Conservation (phyloP, 2,329 filamentous ascomycete species). For the Gliomastix tumulicola region DNA sequence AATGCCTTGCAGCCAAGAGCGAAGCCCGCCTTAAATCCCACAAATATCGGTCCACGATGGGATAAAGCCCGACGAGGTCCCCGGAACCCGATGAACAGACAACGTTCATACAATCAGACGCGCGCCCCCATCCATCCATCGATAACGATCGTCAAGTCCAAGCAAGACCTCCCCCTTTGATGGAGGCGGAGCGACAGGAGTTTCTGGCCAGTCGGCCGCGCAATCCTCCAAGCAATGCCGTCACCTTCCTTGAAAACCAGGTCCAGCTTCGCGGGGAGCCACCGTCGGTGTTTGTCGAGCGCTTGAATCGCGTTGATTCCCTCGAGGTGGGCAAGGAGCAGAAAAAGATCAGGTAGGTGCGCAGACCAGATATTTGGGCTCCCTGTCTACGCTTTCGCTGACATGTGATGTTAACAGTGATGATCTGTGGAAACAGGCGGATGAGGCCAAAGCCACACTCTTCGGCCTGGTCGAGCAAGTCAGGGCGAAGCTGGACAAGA, state of each 20-base stretch:
- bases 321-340: neutral
- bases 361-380: neutral
- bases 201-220: conserved; percentile 1
- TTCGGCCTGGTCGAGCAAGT: conserved; percentile 8
- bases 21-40: too few species aligned
- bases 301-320: neutral
- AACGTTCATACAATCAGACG: too few species aligned
- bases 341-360: neutral
- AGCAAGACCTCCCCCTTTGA: neutral
- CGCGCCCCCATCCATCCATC: too few species aligned
- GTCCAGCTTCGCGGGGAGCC: neutral
- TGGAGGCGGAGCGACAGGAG: neutral
- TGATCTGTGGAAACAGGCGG: conserved; percentile 6
- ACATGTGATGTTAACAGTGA: neutral
- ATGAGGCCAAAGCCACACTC: conserved; percentile 5
- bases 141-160: too few species aligned
- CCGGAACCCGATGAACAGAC: too few species aligned
- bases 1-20: too few species aligned
- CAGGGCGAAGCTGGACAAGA: conserved; percentile 3
- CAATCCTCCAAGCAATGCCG: conserved; percentile 1
- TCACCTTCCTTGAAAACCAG: conserved; percentile 3
- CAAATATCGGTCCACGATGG: too few species aligned
- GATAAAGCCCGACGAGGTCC: too few species aligned
- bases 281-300: neutral
- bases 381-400: neutral